Conservation (phyloP, 305 asterid genomes). For the Nicotiana rustica region DNA sequence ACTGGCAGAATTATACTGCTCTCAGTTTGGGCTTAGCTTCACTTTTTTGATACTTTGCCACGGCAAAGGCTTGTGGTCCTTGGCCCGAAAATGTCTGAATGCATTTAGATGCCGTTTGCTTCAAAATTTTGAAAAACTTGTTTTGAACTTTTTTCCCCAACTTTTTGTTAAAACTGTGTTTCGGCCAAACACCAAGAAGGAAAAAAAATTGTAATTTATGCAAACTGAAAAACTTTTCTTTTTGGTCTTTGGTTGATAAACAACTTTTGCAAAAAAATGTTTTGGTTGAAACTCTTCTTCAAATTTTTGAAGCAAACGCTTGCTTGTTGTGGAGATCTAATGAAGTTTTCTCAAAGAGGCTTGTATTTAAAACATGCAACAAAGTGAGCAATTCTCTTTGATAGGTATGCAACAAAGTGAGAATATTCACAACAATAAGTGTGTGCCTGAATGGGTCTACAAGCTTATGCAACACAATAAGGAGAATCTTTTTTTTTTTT, state of each 20-base stretch:
- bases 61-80: conserved; percentile 19
- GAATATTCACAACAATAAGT: conserved; percentile 28
- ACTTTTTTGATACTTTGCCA: conserved; percentile 14
- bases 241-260: not conserved
- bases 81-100: not conserved
- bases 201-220: conserved; percentile 7
- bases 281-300: conserved; percentile 13
- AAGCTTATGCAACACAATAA: not conserved
- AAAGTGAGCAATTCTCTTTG: conserved; percentile 29
- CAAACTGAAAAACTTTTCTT: not conserved
- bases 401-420: conserved; percentile 27
- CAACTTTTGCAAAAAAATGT: not conserved
- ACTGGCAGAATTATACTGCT: conserved; percentile 3
- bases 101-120: conserved; percentile 18
- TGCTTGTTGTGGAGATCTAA: not conserved
- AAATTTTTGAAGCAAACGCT: conserved; percentile 1
- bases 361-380: conserved; percentile 11
- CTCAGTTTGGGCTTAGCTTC: conserved; percentile 26
- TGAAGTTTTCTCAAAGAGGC: not conserved
- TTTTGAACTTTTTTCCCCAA: not conserved
- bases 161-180: conserved; percentile 15
- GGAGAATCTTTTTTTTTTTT: not conserved
- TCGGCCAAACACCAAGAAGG: not conserved
- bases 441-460: conserved; percentile 16
- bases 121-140: conserved; percentile 15